phyloP scores from a whole-genome alignment of 2,329 filamentous ascomycete genomes.

The Alternaria sp. region DNA sequence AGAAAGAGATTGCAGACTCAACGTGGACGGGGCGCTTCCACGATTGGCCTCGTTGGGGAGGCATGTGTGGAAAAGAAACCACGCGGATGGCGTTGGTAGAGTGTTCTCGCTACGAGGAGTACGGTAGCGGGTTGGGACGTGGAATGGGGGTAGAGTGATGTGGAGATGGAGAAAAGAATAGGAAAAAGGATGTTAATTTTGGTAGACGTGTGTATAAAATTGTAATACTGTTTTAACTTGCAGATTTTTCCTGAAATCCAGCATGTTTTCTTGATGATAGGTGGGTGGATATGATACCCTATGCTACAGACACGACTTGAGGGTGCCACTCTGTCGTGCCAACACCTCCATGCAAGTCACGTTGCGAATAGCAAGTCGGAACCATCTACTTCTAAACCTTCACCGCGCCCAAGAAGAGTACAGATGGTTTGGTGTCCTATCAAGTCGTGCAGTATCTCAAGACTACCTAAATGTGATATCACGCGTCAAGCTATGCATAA shows the following conservation, averaged over 20 bases:
- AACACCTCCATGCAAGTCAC: not conserved
- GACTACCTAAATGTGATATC: not conserved
- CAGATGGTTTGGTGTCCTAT: not conserved
- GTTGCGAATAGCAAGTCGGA: not conserved
- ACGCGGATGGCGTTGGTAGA: not conserved
- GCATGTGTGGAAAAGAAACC: not conserved
- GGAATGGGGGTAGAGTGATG: no score
- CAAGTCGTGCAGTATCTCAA: no score
- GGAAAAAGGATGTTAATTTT: not conserved
- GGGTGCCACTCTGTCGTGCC: accelerated
- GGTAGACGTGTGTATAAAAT: not conserved
- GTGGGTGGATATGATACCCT: not conserved
- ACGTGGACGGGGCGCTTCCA: not conserved
- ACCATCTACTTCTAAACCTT: accelerated
- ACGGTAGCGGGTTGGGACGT: no score
- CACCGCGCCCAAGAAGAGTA: accelerated
- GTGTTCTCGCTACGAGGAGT: not conserved
- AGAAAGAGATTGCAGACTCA: not conserved
- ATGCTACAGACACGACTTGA: accelerated
- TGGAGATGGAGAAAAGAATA: not conserved
- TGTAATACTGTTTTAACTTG: not conserved
- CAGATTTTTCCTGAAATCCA: not conserved
- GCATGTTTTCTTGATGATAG: not conserved
- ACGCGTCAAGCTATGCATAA: not conserved
- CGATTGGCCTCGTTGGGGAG: not conserved